A percentile compares a stretch with the other conserved stretches of the same genome.
Conservation (phyloP, 345 rosid genomes). For the Hirschfeldia incana region DNA sequence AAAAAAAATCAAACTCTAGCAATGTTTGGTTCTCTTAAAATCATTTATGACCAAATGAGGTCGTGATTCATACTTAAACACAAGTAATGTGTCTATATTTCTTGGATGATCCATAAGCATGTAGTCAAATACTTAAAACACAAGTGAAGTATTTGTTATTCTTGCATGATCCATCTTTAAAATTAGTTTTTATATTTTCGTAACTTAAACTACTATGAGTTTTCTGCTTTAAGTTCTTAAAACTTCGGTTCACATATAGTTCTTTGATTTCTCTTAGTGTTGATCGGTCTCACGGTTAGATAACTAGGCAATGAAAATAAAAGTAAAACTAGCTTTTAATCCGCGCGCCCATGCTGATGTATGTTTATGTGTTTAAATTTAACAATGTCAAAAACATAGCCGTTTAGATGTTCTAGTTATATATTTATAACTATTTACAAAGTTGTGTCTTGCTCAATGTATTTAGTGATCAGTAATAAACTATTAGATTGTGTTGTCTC, state of each 20-base stretch:
- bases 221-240: not conserved
- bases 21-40: not conserved
- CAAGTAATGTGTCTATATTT: not conserved
- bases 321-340: not conserved
- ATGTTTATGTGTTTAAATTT: too few species aligned
- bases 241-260: not conserved
- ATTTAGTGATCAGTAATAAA: too few species aligned
- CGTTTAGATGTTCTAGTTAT: too few species aligned
- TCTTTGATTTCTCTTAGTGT: not conserved
- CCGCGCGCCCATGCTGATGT: too few species aligned
- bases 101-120: not conserved
- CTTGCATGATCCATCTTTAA: not conserved
- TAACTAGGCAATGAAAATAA: not conserved
- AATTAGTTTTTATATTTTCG: not conserved
- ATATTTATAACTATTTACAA: too few species aligned
- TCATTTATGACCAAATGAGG: not conserved
- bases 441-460: too few species aligned
- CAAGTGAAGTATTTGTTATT: not conserved
- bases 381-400: too few species aligned
- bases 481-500: too few species aligned
- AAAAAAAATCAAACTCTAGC: not conserved
- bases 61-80: not conserved
- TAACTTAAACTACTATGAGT: not conserved
- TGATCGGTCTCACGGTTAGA: not conserved
- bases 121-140: not conserved